Conservation (phyloP, 2,329 filamentous ascomycete species). For the Nectriaceae sp. region DNA sequence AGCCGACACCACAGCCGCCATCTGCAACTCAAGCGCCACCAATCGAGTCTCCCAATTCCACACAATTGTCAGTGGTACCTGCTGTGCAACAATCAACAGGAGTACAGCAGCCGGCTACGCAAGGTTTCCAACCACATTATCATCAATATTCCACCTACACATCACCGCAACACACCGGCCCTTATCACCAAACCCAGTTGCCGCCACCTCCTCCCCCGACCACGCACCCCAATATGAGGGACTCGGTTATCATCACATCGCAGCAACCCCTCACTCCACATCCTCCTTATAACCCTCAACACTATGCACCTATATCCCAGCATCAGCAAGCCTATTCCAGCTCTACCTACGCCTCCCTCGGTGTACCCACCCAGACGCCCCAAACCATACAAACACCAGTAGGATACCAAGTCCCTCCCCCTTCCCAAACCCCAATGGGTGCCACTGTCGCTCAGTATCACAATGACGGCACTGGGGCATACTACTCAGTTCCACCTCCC, state of each 20-base stretch:
- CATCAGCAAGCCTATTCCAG: not conserved
- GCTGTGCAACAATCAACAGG: not conserved
- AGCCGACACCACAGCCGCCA: not conserved
- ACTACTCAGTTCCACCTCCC: no score
- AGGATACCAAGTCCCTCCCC: no score
- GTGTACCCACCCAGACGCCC: no score
- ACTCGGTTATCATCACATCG: not conserved
- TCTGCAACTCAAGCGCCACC: no score
- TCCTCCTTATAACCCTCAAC: not conserved
- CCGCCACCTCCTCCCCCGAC: not conserved
- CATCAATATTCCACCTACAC: not conserved
- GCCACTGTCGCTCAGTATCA: no score
- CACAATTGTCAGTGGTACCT: not conserved
- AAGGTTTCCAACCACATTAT: slow-evolving; percentile 1
- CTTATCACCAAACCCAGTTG: not conserved
- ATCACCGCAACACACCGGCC: not conserved
- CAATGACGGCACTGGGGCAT: no score
- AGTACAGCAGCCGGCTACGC: not conserved
- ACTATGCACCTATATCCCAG: not conserved
- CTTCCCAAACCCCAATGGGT: no score
- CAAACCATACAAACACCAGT: no score
- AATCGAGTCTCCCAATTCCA: no score
- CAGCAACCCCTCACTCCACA: slow-evolving; percentile 16
- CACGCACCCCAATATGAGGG: not conserved
- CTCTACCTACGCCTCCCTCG: not conserved